These are phyloP conservation scores for Fusarium sp. DNA, from an alignment of 2,329 filamentous ascomycete genomes.

Conservation along the genomic window DNA sequence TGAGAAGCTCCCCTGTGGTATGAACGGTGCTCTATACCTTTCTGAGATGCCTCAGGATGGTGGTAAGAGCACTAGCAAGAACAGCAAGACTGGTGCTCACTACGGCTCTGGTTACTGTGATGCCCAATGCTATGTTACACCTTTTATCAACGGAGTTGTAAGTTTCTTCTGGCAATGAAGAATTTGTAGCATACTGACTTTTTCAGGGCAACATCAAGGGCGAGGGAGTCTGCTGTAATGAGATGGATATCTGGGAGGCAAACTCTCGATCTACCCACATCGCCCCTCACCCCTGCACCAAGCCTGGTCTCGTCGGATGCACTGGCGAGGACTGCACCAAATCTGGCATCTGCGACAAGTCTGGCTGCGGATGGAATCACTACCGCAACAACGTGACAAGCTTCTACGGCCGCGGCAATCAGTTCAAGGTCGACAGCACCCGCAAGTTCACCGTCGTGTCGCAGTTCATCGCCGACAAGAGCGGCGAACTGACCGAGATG, in stretches of 20 bases:
- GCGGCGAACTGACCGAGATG: constrained; percentile 61
- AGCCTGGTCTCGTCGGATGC: constrained; percentile 59
- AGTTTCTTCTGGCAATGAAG: background rate
- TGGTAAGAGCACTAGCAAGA: constrained; percentile 60
- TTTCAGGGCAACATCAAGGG: constrained; percentile 38
- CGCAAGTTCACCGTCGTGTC: constrained; percentile 62
- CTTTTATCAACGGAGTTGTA: constrained; percentile 65
- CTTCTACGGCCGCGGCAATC: constrained; percentile 52
- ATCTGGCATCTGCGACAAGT: constrained; percentile 59
- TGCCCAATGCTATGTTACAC: constrained; percentile 66
- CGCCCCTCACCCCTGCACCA: constrained; percentile 64
- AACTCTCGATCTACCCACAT: constrained; percentile 60
- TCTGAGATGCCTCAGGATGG: constrained; percentile 69
- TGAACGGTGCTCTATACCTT: constrained; percentile 76
- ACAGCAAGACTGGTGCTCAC: constrained; percentile 68
- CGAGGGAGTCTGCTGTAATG: constrained; percentile 63
- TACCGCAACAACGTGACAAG: constrained; percentile 50
- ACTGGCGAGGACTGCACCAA: constrained; percentile 56
- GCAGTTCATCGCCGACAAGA: constrained; percentile 59
- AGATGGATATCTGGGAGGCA: constrained; percentile 69
- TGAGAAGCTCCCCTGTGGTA: constrained; percentile 72
- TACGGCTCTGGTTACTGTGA: constrained; percentile 76
- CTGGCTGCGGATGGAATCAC: constrained; percentile 60
- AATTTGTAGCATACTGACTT: background rate
- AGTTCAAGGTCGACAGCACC: constrained; percentile 53